phyloP scores from a whole-genome alignment of 1,139 yeast species.

The Yamadazyma mexicana region DNA sequence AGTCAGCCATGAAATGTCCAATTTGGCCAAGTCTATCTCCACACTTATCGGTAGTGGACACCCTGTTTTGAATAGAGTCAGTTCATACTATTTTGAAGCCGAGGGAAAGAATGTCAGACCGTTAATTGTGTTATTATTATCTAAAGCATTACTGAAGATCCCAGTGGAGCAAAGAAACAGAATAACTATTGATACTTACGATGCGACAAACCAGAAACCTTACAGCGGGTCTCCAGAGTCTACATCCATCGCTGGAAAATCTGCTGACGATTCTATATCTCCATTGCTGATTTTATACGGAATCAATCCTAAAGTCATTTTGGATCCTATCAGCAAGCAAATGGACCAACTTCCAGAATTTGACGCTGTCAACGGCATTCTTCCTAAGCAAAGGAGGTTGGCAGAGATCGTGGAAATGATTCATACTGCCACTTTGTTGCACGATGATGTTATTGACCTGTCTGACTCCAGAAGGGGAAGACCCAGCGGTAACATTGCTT shows the following conservation, averaged over 20 bases:
- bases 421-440: slow-evolving; percentile 94
- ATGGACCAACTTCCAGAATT: slow-evolving; percentile 69
- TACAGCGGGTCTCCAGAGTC: slow-evolving; percentile 52
- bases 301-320: slow-evolving; percentile 73
- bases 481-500: slow-evolving; percentile 90
- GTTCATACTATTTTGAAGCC: slow-evolving; percentile 90
- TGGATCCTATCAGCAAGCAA: slow-evolving; percentile 83
- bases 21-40: slow-evolving; percentile 84
- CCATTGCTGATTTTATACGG: slow-evolving; percentile 88
- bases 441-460: slow-evolving; percentile 95
- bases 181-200: slow-evolving; percentile 57
- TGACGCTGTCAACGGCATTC: slow-evolving; percentile 64
- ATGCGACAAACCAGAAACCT: slow-evolving; percentile 64
- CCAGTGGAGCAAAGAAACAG: slow-evolving; percentile 71
- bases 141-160: slow-evolving; percentile 78
- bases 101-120: slow-evolving; percentile 97
- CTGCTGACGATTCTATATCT: slow-evolving; percentile 61
- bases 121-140: slow-evolving; percentile 74
- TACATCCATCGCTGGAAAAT: slow-evolving; percentile 53
- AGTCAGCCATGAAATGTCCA: slow-evolving; percentile 94
- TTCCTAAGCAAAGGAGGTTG: slow-evolving; percentile 90
- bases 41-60: slow-evolving; percentile 87
- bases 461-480: slow-evolving; percentile 89
- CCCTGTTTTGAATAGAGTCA: slow-evolving; percentile 85
- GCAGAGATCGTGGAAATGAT: slow-evolving; percentile 99